These are phyloP conservation scores for Gossypium bickii DNA, from an alignment of 345 rosid genomes.

Conservation along the genomic window DNA sequence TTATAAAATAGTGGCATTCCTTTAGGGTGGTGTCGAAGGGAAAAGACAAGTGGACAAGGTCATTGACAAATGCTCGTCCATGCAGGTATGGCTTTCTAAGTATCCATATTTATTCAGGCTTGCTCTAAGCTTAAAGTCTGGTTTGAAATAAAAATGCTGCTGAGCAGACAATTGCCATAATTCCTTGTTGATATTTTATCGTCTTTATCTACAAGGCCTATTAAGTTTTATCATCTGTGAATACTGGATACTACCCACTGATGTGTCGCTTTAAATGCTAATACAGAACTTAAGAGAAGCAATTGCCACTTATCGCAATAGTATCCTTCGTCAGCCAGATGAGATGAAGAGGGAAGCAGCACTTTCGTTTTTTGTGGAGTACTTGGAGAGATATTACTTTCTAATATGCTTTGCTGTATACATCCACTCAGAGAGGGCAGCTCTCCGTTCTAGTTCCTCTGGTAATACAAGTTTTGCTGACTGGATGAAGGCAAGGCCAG, in stretches of 20 bases:
- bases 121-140: slow-evolving; percentile 1
- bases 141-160: neutral
- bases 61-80: slow-evolving; percentile 95
- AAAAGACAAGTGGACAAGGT: slow-evolving; percentile 96
- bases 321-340: slow-evolving; percentile 90
- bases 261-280: slow-evolving; percentile 22
- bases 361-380: slow-evolving; percentile 95
- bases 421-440: slow-evolving; percentile 86
- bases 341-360: slow-evolving; percentile 97
- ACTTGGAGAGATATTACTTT: slow-evolving; percentile 96
- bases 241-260: neutral
- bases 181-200: neutral
- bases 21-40: slow-evolving; percentile 97
- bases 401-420: slow-evolving; percentile 97
- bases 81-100: slow-evolving; percentile 65
- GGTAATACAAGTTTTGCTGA: slow-evolving; percentile 83
- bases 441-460: slow-evolving; percentile 65
- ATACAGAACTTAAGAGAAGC: slow-evolving; percentile 95
- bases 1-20: slow-evolving; percentile 19
- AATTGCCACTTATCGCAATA: slow-evolving; percentile 84
- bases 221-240: neutral
- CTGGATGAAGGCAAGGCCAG: slow-evolving; percentile 99
- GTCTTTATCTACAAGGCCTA: neutral
- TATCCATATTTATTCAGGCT: slow-evolving; percentile 10
- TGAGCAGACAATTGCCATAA: neutral